Evolutionary conservation across 352 stramenopile genomes (phyloP).

Genomic region (Phytopythium cucurbitacearum): DNA sequence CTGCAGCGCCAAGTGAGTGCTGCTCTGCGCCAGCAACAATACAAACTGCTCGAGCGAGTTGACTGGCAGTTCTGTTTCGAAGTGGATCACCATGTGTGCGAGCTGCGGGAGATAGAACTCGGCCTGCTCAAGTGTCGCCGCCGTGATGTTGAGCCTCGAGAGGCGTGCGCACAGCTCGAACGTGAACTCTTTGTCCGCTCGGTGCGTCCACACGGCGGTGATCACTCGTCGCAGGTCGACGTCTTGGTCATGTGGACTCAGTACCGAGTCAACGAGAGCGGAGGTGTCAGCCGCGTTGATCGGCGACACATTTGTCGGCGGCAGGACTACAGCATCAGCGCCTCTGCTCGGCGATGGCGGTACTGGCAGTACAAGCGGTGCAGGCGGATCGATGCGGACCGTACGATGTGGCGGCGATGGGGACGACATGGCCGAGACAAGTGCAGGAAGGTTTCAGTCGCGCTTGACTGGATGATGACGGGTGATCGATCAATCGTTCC

Average conservation of each 20-base stretch:
- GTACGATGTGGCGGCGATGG: too few species aligned
- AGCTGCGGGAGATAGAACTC: conserved; percentile 82
- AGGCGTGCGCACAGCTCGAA: conserved; percentile 57
- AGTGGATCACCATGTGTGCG: conserved; percentile 79
- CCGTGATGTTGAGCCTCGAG: conserved; percentile 38
- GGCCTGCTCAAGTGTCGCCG: conserved; percentile 60
- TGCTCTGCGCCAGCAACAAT: conserved; percentile 66
- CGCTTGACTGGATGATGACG: too few species aligned
- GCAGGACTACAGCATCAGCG: too few species aligned
- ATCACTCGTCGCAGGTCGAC: conserved; percentile 70
- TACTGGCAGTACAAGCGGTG: too few species aligned
- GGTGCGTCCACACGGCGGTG: conserved; percentile 73
- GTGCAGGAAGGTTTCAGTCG: too few species aligned
- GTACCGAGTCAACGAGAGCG: not conserved
- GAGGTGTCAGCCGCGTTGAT: too few species aligned
- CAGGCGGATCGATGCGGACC: too few species aligned
- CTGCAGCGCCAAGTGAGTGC: conserved; percentile 68
- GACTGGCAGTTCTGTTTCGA: conserved; percentile 75
- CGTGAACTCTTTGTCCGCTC: conserved; percentile 54
- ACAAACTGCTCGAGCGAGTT: conserved; percentile 79
- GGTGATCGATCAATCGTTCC: too few species aligned
- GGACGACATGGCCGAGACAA: too few species aligned
- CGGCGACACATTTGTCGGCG: too few species aligned
- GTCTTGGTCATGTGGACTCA: conserved; percentile 16
- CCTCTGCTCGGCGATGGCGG: too few species aligned